These are phyloP conservation scores for Parmales sp. DNA, from an alignment of 108 stramenopile species.

Conservation along the genomic window DNA sequence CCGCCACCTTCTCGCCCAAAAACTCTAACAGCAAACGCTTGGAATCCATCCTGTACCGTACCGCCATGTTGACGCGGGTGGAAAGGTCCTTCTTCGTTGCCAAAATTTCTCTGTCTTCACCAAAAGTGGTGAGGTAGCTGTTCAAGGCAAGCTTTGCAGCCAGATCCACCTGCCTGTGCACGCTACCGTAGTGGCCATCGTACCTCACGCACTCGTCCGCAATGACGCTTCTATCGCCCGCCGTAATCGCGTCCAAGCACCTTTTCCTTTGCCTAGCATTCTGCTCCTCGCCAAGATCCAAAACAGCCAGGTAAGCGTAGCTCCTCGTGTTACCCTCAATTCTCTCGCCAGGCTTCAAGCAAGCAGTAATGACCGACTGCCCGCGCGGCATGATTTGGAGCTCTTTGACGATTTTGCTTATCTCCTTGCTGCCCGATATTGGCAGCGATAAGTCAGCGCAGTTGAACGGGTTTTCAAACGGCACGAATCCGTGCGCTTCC, in stretches of 20 bases:
- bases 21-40: too few relatives aligned
- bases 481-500: constrained; percentile 68
- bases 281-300: background rate
- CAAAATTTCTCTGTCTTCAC: background rate
- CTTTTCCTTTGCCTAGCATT: background rate
- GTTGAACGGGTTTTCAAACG: constrained; percentile 68
- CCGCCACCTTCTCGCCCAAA: too few relatives aligned
- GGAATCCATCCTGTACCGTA: too few relatives aligned
- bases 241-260: constrained; percentile 25
- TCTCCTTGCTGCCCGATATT: background rate
- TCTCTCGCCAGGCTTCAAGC: background rate
- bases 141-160: constrained; percentile 14
- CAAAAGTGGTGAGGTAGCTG: background rate
- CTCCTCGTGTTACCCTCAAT: background rate
- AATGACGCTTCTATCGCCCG: constrained; percentile 17
- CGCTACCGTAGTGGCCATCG: constrained; percentile 18
- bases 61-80: too few relatives aligned
- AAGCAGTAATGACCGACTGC: too few relatives aligned
- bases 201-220: constrained; percentile 34
- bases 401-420: background rate
- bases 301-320: background rate
- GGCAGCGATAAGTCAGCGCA: constrained; percentile 33
- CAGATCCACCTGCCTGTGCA: constrained; percentile 14
- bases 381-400: background rate
- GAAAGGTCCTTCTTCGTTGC: too few relatives aligned